These are phyloP conservation scores for Porcisia deanei DNA, from an alignment of 208 protist genomes.

Conservation along the genomic window DNA sequence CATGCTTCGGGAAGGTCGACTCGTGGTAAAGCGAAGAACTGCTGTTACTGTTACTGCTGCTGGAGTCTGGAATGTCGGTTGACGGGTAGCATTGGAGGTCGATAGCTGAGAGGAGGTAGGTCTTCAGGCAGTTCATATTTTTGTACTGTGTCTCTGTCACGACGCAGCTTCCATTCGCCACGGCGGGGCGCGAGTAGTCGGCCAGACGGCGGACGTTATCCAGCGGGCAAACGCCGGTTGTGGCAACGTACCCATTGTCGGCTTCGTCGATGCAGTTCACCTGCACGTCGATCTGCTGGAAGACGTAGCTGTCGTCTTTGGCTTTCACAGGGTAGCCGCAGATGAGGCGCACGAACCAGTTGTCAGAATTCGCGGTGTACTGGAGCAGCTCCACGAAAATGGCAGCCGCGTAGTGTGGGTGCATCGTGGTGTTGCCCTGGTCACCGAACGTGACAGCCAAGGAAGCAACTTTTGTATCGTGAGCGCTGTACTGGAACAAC, in stretches of 20 bases:
- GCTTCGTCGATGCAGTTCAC: slow-evolving; percentile 48
- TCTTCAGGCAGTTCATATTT: slow-evolving; percentile 34
- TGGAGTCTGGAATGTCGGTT: neutral
- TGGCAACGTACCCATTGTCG: slow-evolving; percentile 35
- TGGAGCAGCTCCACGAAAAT: slow-evolving; percentile 71
- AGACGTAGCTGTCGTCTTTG: slow-evolving; percentile 35
- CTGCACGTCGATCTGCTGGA: slow-evolving; percentile 32
- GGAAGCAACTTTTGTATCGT: slow-evolving; percentile 54
- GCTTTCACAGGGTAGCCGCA: slow-evolving; percentile 39
- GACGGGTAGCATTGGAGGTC: slow-evolving; percentile 49
- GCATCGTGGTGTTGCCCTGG: slow-evolving; percentile 33
- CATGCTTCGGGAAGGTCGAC: neutral
- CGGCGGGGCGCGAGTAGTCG: slow-evolving; percentile 43
- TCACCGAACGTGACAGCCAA: slow-evolving; percentile 60
- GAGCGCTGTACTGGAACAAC: slow-evolving; percentile 69
- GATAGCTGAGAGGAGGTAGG: slow-evolving; percentile 25
- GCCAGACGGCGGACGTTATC: slow-evolving; percentile 58
- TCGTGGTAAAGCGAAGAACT: neutral
- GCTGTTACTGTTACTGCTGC: slow-evolving; percentile 2
- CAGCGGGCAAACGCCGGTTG: slow-evolving; percentile 45
- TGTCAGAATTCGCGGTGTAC: slow-evolving; percentile 34
- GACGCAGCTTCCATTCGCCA: slow-evolving; percentile 30
- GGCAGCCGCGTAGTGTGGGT: slow-evolving; percentile 45
- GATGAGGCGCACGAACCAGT: slow-evolving; percentile 54
- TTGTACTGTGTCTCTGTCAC: slow-evolving; percentile 33